Conservation (phyloP, 2,329 filamentous ascomycete genomes). For the Nigrospora osmanthi region DNA sequence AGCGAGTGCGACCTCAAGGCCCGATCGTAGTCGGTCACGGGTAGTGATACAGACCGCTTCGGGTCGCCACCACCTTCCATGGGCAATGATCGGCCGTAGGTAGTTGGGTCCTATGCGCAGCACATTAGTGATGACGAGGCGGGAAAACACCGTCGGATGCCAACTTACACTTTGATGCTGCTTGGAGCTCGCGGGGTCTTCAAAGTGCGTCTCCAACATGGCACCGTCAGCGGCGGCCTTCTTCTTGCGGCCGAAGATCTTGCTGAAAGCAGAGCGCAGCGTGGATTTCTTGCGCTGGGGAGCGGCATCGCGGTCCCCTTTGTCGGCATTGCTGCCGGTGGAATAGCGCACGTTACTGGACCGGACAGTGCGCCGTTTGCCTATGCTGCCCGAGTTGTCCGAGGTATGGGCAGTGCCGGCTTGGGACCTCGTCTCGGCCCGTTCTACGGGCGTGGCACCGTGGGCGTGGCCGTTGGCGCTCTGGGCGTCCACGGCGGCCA, state of each 20-base stretch:
- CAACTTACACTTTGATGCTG: slow-evolving; percentile 44
- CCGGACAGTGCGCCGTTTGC: slow-evolving; percentile 25
- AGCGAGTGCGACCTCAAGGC: slow-evolving; percentile 56
- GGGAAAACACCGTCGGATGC: neutral
- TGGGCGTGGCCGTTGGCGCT: slow-evolving; percentile 7
- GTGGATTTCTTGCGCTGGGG: slow-evolving; percentile 51
- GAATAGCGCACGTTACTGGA: slow-evolving; percentile 39
- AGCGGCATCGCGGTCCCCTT: slow-evolving; percentile 18
- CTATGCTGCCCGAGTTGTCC: slow-evolving; percentile 16
- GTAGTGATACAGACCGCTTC: slow-evolving; percentile 51
- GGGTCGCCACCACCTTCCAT: slow-evolving; percentile 25
- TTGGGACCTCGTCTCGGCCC: slow-evolving; percentile 11
- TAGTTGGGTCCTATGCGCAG: neutral
- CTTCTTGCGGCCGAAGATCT: slow-evolving; percentile 51
- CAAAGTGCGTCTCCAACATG: slow-evolving; percentile 15
- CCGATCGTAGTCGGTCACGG: slow-evolving; percentile 52
- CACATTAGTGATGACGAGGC: neutral
- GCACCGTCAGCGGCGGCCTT: slow-evolving; percentile 30
- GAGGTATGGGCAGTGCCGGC: slow-evolving; percentile 18
- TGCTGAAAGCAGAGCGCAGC: slow-evolving; percentile 46
- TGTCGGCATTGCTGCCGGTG: slow-evolving; percentile 33
- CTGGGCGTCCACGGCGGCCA: slow-evolving; percentile 10
- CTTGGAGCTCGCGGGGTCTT: slow-evolving; percentile 16
- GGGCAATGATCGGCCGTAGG: slow-evolving; percentile 11
- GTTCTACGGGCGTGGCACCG: slow-evolving; percentile 11